Conservation (phyloP, 441 rosid species). For the Populus hybrid region DNA sequence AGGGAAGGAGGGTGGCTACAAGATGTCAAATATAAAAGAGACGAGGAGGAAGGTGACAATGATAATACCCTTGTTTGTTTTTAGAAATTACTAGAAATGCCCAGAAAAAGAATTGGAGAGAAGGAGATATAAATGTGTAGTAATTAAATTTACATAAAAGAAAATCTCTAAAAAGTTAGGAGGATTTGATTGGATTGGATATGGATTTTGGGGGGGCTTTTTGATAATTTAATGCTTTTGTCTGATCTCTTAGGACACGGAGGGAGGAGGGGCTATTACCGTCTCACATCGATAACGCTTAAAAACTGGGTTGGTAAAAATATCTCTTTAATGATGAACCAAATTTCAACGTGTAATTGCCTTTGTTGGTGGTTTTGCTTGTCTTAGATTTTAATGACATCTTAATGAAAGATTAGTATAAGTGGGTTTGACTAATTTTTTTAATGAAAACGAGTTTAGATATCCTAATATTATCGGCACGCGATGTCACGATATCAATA, state of each 20-base stretch:
- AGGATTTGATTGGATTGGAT: no score
- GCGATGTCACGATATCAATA: no score
- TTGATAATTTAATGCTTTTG: background rate
- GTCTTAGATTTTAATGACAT: background rate
- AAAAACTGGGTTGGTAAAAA: background rate
- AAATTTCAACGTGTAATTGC: no score
- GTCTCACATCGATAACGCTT: background rate
- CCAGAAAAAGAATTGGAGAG: background rate
- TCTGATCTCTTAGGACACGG: background rate
- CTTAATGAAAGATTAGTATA: background rate
- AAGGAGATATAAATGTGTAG: background rate
- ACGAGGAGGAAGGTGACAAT: background rate
- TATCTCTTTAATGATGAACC: background rate
- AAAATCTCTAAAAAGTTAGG: background rate
- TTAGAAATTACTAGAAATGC: conserved; percentile 19
- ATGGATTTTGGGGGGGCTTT: background rate
- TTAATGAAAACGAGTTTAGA: no score
- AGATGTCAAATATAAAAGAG: background rate
- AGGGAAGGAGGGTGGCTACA: background rate
- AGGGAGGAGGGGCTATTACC: background rate
- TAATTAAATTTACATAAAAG: background rate
- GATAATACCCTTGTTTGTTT: conserved; percentile 14
- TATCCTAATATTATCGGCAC: no score
- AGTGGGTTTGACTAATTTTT: background rate
- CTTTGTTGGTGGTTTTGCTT: background rate